Evolutionary conservation across 2,329 filamentous ascomycete species (phyloP).

Genomic region (Fusarium paranaense): DNA sequence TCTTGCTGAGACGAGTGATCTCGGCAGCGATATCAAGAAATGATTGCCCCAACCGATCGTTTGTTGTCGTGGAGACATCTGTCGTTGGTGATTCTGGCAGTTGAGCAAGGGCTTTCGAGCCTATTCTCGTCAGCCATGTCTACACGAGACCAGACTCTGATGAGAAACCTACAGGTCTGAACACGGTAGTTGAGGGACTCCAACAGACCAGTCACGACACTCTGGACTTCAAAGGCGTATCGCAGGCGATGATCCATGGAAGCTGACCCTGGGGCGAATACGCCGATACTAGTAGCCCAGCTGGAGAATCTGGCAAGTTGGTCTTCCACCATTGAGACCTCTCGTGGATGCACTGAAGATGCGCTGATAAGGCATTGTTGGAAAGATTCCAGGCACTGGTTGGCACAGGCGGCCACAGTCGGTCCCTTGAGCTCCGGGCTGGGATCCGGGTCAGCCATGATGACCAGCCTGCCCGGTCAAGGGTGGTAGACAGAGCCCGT

Average conservation of each 20-base stretch:
- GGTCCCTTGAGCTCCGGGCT: not conserved
- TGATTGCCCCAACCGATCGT: not conserved
- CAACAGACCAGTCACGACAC: slow-evolving; percentile 20
- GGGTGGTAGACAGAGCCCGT: not conserved
- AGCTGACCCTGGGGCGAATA: slow-evolving; percentile 8
- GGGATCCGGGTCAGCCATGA: not conserved
- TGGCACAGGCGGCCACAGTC: not conserved
- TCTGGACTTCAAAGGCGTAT: slow-evolving; percentile 17
- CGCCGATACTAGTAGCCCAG: slow-evolving; percentile 24
- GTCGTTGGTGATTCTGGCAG: not conserved
- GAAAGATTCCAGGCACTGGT: not conserved
- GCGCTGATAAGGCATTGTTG: not conserved
- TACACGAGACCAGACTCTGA: not conserved
- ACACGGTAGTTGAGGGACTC: slow-evolving; percentile 17
- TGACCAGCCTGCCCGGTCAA: not conserved
- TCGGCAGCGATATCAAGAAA: not conserved
- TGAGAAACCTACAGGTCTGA: not conserved
- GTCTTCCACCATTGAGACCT: slow-evolving; percentile 20
- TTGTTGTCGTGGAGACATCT: not conserved
- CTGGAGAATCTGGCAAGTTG: slow-evolving; percentile 33
- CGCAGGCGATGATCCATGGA: slow-evolving; percentile 34
- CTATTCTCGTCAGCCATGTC: not conserved
- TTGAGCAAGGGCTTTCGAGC: not conserved
- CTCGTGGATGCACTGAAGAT: not conserved
- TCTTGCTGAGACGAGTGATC: slow-evolving; percentile 6